phyloP scores from a whole-genome alignment of 2,329 filamentous ascomycete species.

The Ceratocystis harringtonii region DNA sequence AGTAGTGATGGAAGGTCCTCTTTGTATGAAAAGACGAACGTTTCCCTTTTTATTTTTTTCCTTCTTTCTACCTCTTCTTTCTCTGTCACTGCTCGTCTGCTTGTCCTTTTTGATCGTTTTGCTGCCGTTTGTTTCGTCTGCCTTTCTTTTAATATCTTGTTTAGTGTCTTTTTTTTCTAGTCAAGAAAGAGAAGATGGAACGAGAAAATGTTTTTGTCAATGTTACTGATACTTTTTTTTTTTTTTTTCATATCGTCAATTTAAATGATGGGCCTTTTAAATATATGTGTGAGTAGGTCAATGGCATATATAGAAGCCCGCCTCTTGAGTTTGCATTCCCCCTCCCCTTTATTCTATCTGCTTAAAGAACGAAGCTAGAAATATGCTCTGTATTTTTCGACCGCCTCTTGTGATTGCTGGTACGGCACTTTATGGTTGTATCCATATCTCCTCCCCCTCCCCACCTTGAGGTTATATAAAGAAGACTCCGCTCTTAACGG shows the following conservation, averaged over 20 bases:
- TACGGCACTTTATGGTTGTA: no score
- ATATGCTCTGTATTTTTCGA: no score
- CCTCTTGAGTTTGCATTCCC: not conserved
- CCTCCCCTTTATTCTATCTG: no score
- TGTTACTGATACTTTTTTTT: not conserved
- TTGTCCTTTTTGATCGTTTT: conserved; percentile 3
- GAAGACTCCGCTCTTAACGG: no score
- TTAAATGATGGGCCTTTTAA: not conserved
- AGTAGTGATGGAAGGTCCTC: conserved; percentile 8
- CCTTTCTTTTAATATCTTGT: conserved; percentile 3
- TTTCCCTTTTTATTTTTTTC: conserved; percentile 10
- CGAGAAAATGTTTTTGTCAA: conserved; percentile 1
- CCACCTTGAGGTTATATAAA: no score
- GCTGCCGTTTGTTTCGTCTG: conserved; percentile 6
- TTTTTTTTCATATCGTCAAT: not conserved
- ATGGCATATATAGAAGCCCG: not conserved
- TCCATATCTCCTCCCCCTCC: no score
- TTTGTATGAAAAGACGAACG: conserved; percentile 16
- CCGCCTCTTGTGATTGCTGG: no score
- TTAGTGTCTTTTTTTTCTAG: not conserved
- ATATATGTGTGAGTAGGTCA: not conserved
- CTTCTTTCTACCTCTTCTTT: conserved; percentile 11
- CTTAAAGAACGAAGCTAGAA: no score
- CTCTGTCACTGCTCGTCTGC: conserved; percentile 1
- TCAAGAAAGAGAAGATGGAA: conserved; percentile 1